Conservation (phyloP, 495 filamentous ascomycete species). For the Penicillium waksmanii region DNA sequence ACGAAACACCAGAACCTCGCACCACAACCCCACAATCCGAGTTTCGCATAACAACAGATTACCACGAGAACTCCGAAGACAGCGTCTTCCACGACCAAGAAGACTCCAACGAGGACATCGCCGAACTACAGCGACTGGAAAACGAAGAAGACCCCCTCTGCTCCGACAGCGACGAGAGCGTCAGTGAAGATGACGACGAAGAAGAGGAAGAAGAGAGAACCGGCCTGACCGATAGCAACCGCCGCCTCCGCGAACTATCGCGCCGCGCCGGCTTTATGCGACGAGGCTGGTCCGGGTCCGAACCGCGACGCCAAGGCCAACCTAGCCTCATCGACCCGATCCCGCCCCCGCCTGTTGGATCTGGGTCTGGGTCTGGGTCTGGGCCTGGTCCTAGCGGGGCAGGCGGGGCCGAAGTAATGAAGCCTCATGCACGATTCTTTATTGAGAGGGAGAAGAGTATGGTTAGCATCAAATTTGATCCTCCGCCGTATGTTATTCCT, state of each 20-base stretch:
- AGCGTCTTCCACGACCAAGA: slow-evolving; percentile 32
- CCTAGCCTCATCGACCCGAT: slow-evolving; percentile 36
- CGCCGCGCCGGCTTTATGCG: background rate
- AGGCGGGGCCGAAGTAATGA: slow-evolving; percentile 54
- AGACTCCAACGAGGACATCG: slow-evolving; percentile 27
- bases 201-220: slow-evolving; percentile 10
- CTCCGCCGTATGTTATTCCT: slow-evolving; percentile 68
- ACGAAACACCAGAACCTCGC: slow-evolving; percentile 19
- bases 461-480: slow-evolving; percentile 86
- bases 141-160: slow-evolving; percentile 44
- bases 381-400: background rate
- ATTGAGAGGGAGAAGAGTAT: slow-evolving; percentile 80
- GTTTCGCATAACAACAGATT: slow-evolving; percentile 56
- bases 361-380: background rate
- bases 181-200: slow-evolving; percentile 43
- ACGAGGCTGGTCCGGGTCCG: background rate
- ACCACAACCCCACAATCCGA: slow-evolving; percentile 32
- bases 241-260: slow-evolving; percentile 30
- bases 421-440: slow-evolving; percentile 76
- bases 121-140: slow-evolving; percentile 30
- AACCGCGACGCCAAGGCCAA: slow-evolving; percentile 24
- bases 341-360: slow-evolving; percentile 14
- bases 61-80: slow-evolving; percentile 49
- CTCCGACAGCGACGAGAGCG: slow-evolving; percentile 57
- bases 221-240: slow-evolving; percentile 20